phyloP scores from a whole-genome alignment of 2,329 filamentous ascomycete genomes.

The Polychaeton citri region DNA sequence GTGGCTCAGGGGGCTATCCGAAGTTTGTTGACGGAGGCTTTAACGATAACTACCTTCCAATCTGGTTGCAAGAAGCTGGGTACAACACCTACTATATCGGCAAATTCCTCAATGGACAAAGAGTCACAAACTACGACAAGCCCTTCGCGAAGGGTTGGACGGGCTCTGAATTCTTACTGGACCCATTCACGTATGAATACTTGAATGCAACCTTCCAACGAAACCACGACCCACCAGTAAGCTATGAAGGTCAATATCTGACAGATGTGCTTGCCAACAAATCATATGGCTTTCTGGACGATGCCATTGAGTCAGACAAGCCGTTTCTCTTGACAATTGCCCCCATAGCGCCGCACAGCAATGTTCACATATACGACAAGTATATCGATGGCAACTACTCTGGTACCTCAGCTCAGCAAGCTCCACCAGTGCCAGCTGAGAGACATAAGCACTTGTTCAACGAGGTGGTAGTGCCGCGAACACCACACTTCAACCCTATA shows the following conservation, averaged over 20 bases:
- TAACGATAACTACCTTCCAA: conserved; percentile 53
- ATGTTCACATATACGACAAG: conserved; percentile 26
- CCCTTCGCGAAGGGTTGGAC: conserved; percentile 48
- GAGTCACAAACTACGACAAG: conserved; percentile 45
- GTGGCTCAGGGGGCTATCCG: conserved; percentile 49
- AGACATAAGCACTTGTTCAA: conserved; percentile 51
- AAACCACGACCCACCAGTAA: conserved; percentile 43
- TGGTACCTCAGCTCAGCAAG: conserved; percentile 15
- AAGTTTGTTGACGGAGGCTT: conserved; percentile 53
- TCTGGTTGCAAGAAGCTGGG: conserved; percentile 57
- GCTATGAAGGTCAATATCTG: conserved; percentile 41
- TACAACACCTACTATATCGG: conserved; percentile 62
- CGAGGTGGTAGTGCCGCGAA: conserved; percentile 46
- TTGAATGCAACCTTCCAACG: conserved; percentile 51
- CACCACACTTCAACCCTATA: conserved; percentile 50
- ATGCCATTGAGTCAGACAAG: conserved; percentile 39
- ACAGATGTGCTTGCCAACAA: conserved; percentile 48
- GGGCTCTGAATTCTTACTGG: conserved; percentile 32
- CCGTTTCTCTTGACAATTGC: conserved; percentile 58
- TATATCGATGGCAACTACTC: conserved; percentile 20
- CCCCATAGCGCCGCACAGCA: conserved; percentile 54
- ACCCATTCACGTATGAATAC: conserved; percentile 57
- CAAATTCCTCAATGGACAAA: conserved; percentile 59
- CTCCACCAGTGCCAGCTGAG: conserved; percentile 43
- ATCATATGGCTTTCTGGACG: conserved; percentile 46